These are phyloP conservation scores for Mentha longifolia DNA, from an alignment of 257 asterid genomes.

Conservation along the genomic window DNA sequence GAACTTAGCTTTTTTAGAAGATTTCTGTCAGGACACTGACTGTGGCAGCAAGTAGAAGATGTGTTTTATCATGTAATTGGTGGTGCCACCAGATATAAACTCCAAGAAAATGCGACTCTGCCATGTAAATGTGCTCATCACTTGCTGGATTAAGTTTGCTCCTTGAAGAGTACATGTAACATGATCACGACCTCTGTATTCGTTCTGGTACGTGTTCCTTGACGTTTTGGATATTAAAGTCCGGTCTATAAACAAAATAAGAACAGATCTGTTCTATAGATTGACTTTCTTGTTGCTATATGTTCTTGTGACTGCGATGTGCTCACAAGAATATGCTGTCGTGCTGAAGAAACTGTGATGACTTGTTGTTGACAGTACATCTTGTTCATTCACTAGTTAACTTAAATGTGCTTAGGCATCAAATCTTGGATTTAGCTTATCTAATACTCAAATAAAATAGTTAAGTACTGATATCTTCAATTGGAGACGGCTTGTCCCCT, in stretches of 20 bases:
- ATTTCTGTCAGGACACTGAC: neutral
- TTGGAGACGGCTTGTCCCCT: neutral
- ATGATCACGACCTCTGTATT: neutral
- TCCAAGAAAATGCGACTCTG: neutral
- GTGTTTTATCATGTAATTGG: neutral
- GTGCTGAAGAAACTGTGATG: no score
- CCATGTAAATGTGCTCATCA: no score
- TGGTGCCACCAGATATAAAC: neutral
- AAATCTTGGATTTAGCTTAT: neutral
- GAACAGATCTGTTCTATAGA: no score
- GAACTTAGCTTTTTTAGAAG: constrained; percentile 1
- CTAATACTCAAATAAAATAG: constrained; percentile 2
- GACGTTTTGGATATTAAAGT: constrained; percentile 4
- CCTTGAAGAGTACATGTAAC: neutral
- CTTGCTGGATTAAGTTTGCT: neutral
- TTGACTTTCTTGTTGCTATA: no score
- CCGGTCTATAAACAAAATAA: neutral
- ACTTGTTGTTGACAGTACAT: neutral
- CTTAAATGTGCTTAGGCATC: neutral
- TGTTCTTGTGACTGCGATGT: no score
- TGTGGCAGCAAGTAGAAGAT: constrained; percentile 11
- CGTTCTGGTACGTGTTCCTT: constrained; percentile 12
- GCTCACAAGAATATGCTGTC: no score
- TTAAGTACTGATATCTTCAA: neutral
- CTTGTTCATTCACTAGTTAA: constrained; percentile 6